Conservation (phyloP, 345 rosid genomes). For the Boechera stricta region DNA sequence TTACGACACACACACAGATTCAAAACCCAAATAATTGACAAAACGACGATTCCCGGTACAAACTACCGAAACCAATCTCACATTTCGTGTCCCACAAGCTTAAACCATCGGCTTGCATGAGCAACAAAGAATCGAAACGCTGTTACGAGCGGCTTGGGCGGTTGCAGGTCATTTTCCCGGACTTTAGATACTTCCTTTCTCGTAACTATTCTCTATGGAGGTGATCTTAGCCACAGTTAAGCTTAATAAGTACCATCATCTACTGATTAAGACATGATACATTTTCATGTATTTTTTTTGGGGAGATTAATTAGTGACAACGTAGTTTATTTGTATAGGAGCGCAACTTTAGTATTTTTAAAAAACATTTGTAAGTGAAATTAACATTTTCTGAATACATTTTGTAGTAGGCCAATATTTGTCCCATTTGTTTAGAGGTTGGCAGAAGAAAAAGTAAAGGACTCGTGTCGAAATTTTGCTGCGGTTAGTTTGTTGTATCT, state of each 20-base stretch:
- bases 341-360: not conserved
- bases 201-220: not conserved
- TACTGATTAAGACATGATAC: too few relatives aligned
- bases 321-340: not conserved
- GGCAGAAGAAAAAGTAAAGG: not conserved
- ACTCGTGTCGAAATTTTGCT: constrained; percentile 4
- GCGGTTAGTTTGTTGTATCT: constrained; percentile 5
- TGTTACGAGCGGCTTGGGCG: not conserved
- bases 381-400: not conserved
- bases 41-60: constrained; percentile 27
- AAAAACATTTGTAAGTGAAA: not conserved
- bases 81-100: constrained; percentile 64
- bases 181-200: not conserved
- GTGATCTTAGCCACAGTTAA: not conserved
- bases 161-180: not conserved
- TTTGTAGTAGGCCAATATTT: not conserved
- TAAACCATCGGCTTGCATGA: constrained; percentile 58
- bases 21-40: not conserved
- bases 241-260: not conserved
- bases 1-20: constrained; percentile 18
- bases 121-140: constrained; percentile 36
- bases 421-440: constrained; percentile 1
- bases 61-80: constrained; percentile 47
- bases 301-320: not conserved
- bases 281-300: not conserved